These are phyloP conservation scores for Pugionium cornutum DNA, from an alignment of 345 rosid species.

Conservation along the genomic window DNA sequence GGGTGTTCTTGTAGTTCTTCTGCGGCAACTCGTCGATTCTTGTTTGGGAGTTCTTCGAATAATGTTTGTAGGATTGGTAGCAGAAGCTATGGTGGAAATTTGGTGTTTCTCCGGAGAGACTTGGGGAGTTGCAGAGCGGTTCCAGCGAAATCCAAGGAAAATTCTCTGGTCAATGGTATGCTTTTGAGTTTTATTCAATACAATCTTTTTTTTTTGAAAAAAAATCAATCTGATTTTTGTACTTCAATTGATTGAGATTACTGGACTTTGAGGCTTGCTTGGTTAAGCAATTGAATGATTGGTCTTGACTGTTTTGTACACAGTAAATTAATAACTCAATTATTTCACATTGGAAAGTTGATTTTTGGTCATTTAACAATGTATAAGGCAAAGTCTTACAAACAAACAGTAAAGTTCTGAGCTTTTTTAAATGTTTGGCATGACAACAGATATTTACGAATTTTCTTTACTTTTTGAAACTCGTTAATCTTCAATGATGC, in stretches of 20 bases:
- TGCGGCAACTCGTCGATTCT: conserved; percentile 38
- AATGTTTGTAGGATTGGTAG: conserved; percentile 41
- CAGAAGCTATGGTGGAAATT: conserved; percentile 44
- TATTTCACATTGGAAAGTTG: background rate
- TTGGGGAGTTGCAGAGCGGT: conserved; percentile 48
- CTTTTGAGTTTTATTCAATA: background rate
- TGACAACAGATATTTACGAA: background rate
- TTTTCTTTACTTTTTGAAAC: background rate
- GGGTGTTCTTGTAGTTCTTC: conserved; percentile 63
- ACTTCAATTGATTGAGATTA: conserved; percentile 18
- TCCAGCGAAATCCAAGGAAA: conserved; percentile 65
- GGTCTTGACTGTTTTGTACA: background rate
- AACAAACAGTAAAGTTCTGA: background rate
- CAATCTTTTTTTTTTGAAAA: background rate
- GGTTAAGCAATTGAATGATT: conserved; percentile 21
- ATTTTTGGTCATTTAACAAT: background rate
- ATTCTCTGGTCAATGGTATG: conserved; percentile 55
- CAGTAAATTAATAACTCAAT: background rate
- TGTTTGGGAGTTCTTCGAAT: conserved; percentile 42
- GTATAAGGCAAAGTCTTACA: background rate
- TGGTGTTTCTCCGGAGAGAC: conserved; percentile 55
- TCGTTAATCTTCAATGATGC: background rate
- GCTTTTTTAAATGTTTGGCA: background rate
- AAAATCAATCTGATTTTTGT: conserved; percentile 7
- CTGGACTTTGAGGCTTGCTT: conserved; percentile 14